A percentile compares a stretch with the other conserved stretches of the same genome.
Conservation (phyloP, 2,329 filamentous ascomycete genomes). For the Exophiala sp. region DNA sequence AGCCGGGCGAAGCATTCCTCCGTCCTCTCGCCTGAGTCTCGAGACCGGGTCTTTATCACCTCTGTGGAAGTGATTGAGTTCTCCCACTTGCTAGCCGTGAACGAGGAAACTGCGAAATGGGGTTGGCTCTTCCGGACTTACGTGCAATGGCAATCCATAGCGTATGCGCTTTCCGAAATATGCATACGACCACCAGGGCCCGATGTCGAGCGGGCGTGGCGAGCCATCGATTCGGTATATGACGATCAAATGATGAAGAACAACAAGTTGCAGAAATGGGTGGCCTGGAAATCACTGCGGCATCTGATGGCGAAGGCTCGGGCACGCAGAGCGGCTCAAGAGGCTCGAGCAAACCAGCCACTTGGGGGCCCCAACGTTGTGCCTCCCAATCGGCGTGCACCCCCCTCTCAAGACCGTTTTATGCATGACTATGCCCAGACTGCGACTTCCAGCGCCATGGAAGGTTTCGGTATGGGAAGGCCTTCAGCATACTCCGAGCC, state of each 20-base stretch:
- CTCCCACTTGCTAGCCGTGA: conserved; percentile 58
- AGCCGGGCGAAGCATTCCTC: conserved; percentile 51
- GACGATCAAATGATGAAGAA: conserved; percentile 33
- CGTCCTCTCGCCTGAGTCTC: conserved; percentile 55
- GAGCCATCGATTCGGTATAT: conserved; percentile 47
- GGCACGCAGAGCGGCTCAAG: conserved; percentile 48
- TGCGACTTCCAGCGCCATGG: conserved; percentile 9
- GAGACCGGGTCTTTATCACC: conserved; percentile 64
- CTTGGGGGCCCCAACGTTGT: conserved; percentile 2
- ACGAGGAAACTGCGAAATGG: conserved; percentile 57
- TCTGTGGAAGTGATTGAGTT: conserved; percentile 71
- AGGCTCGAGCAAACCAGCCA: conserved; percentile 24
- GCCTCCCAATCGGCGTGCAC: conserved; percentile 5
- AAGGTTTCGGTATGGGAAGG: conserved; percentile 14
- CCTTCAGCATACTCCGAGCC: neutral
- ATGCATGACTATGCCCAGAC: conserved; percentile 16
- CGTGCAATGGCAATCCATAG: conserved; percentile 60
- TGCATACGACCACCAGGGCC: conserved; percentile 53
- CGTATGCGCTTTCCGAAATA: conserved; percentile 56
- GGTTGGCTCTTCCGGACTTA: conserved; percentile 60
- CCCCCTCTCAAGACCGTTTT: conserved; percentile 14
- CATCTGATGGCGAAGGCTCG: conserved; percentile 56
- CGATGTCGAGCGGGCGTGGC: conserved; percentile 56
- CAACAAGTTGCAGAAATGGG: conserved; percentile 44
- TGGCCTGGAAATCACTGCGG: conserved; percentile 58